A percentile compares a stretch with the other conserved stretches of the same genome.
These are phyloP conservation scores for Stephania yunnanensis DNA, from an alignment of 164 flowering plant genomes.

Conservation along the genomic window DNA sequence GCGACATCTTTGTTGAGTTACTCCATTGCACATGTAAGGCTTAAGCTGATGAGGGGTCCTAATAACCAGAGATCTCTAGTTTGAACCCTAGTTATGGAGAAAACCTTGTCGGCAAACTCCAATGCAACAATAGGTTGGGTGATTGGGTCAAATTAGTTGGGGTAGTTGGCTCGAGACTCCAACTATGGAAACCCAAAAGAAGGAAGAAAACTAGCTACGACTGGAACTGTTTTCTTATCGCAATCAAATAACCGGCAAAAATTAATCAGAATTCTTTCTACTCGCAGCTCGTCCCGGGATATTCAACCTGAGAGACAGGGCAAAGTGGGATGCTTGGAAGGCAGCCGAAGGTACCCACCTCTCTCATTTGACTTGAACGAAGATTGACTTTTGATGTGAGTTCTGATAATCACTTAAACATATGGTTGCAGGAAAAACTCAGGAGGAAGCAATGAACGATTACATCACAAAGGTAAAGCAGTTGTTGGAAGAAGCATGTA, in stretches of 20 bases:
- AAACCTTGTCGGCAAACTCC: no score
- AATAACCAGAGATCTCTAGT: no score
- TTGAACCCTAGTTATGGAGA: no score
- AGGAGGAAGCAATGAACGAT: slow-evolving; percentile 58
- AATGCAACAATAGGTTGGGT: no score
- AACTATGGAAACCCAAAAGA: no score
- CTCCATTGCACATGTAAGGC: no score
- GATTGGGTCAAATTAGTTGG: no score
- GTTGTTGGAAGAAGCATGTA: slow-evolving; percentile 50
- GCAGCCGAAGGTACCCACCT: slow-evolving; percentile 47
- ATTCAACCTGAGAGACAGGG: slow-evolving; percentile 44
- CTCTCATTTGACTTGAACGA: background rate
- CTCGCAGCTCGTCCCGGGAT: slow-evolving; percentile 62
- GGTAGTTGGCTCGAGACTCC: no score
- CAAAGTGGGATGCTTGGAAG: slow-evolving; percentile 84
- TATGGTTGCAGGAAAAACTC: slow-evolving; percentile 38
- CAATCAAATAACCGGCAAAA: no score
- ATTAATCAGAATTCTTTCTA: background rate
- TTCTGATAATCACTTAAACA: background rate
- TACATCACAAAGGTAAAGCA: slow-evolving; percentile 71
- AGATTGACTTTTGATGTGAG: background rate
- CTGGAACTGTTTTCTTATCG: no score
- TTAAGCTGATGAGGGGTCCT: no score
- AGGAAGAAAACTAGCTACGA: no score
- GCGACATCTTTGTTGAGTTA: background rate